Evolutionary conservation across 768 basidiomycete species (phyloP).

Genomic region (Russula vinacea): DNA sequence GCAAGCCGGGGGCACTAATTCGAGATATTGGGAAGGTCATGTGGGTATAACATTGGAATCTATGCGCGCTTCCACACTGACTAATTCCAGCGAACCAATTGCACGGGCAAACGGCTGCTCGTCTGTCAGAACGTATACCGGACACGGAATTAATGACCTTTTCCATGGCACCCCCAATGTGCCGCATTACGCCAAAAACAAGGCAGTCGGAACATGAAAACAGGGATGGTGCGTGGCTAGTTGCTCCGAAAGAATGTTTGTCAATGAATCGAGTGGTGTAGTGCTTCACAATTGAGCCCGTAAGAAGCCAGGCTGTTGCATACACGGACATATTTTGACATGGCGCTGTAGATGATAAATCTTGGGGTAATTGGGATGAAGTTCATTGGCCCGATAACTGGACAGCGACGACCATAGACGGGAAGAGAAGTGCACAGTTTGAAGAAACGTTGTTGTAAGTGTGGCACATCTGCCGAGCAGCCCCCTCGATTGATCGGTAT

Average conservation of each 20-base stretch:
- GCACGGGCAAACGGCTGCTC: conserved; percentile 80
- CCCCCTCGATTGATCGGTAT: conserved; percentile 26
- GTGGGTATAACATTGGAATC: conserved; percentile 45
- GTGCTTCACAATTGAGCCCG: conserved; percentile 76
- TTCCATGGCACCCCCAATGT: conserved; percentile 88
- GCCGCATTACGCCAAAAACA: conserved; percentile 93
- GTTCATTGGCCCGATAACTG: conserved; percentile 93
- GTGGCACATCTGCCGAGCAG: conserved; percentile 6
- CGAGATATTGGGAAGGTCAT: conserved; percentile 85
- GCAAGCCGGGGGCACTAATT: conserved; percentile 90
- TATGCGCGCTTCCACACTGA: not conserved
- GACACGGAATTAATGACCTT: conserved; percentile 83
- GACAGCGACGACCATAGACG: conserved; percentile 93
- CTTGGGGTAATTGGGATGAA: conserved; percentile 73
- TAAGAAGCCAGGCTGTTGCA: conserved; percentile 36
- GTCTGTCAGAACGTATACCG: conserved; percentile 89
- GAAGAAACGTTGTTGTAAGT: conserved; percentile 94
- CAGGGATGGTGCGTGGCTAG: conserved; percentile 78
- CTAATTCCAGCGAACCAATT: conserved; percentile 65
- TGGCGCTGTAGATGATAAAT: conserved; percentile 78
- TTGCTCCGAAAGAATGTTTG: conserved; percentile 10
- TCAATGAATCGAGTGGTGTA: conserved; percentile 30
- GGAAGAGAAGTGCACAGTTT: conserved; percentile 90
- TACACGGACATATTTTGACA: conserved; percentile 19
- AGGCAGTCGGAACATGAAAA: conserved; percentile 91